Base-by-base conservation (phyloP, 208 protist species). In the Willaertia magna region DNA sequence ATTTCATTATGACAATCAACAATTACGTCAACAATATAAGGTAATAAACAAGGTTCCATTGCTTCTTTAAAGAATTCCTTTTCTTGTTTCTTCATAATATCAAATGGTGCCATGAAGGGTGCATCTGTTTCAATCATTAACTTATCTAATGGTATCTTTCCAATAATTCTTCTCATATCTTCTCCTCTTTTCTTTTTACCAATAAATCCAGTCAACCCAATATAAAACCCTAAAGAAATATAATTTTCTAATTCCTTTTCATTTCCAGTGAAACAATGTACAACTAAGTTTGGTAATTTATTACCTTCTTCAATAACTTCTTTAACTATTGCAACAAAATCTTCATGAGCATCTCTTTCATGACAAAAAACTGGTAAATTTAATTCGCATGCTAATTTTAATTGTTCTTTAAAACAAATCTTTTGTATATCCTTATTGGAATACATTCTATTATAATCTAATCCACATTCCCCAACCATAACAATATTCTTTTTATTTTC, bases 391-490 rank as follows among this genome's bases (percentile, higher is more conserved):
- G 85, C 85, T 22, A 86, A 26, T 47, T 18, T 75, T 18, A 86
- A 47, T 42, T 84, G 85, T 42, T 42, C 85, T 44, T 42, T 44
- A 47, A 86, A 85, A 74, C 42, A 59, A 43, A 22, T 12, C 12
- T 85, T 47, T 52, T 86, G 85, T n/a, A 74, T 26, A 22, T 86
- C 78, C 59, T 48, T 42, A 4, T 55, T 16, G 22, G 44, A 79
- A 86, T 40, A 82, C 85, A 86, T 86, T 43, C 85, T 11, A 48
- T 86, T 82, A 67, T 86, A 86, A 82, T 86, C 85, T 18, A 86
- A 82, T 44, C 85, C 85, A 42, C 42, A 86, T 82, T 86, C 85
- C 14, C 85, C 85, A 2, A 86, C 12, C 40, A 82, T 82, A 16
- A 83, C 20, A 42, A 86, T 47, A 14, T 14, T 22, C 3, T 82